Conservation (phyloP, 495 filamentous ascomycete species). For the Geopyxis carbonaria region DNA sequence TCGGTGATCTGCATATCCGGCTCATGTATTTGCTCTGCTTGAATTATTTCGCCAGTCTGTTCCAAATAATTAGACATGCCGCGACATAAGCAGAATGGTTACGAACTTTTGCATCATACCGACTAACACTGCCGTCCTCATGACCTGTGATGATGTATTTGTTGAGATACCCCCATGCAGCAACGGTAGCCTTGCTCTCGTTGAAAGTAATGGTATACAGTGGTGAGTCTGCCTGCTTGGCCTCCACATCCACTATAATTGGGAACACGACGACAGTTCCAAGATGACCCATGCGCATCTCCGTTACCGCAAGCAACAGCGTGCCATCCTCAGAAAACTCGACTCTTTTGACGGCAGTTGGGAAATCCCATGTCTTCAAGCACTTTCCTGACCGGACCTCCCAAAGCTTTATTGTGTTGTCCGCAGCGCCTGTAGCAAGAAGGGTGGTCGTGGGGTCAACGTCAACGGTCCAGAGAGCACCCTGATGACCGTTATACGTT, state of each 20-base stretch:
- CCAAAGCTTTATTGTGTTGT: constrained; percentile 97
- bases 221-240: constrained; percentile 69
- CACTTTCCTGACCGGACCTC: constrained; percentile 83
- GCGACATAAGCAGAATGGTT: neutral
- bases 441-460: constrained; percentile 87
- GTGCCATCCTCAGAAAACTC: constrained; percentile 89
- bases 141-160: constrained; percentile 95
- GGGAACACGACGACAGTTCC: constrained; percentile 85
- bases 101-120: constrained; percentile 81
- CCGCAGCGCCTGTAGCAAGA: constrained; percentile 85
- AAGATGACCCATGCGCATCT: constrained; percentile 91
- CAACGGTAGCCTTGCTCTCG: constrained; percentile 91
- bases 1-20: constrained; percentile 71
- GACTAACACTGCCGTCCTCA: constrained; percentile 84
- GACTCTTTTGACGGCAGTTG: constrained; percentile 86
- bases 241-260: constrained; percentile 59
- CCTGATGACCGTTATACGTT: constrained; percentile 91
- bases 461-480: constrained; percentile 96
- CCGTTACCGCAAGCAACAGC: constrained; percentile 77
- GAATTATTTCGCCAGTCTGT: constrained; percentile 62
- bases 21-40: constrained; percentile 69
- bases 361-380: constrained; percentile 93
- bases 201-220: constrained; percentile 70
- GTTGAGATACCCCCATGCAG: constrained; percentile 79
- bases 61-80: constrained; percentile 4